Evolutionary conservation across 148 eudicot genomes (phyloP).

Genomic region (Linanthus parryae): DNA sequence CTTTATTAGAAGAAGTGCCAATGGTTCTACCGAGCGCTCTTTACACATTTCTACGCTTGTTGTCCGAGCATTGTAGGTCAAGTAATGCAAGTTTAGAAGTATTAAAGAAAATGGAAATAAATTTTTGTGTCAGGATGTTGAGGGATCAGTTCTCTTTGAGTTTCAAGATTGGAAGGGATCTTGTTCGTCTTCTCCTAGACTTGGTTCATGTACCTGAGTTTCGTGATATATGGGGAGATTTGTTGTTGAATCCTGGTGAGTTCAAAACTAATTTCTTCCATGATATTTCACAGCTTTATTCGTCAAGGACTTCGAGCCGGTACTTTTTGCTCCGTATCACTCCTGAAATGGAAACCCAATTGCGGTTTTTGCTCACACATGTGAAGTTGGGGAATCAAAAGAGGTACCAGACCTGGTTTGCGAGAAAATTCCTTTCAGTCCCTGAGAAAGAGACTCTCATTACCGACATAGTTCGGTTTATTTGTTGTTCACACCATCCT

Average conservation of each 20-base stretch:
- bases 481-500: constrained; percentile 86
- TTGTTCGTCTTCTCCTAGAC: constrained; percentile 78
- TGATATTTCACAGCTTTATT: constrained; percentile 56
- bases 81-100: constrained; percentile 20
- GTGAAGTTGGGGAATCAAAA: constrained; percentile 68
- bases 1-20: constrained; percentile 60
- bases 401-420: constrained; percentile 81
- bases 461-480: constrained; percentile 72
- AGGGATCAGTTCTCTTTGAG: constrained; percentile 74
- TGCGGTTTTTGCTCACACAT: constrained; percentile 73
- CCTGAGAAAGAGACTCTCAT: constrained; percentile 61
- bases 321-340: constrained; percentile 56
- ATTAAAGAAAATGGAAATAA: constrained; percentile 63
- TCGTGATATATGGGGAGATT: constrained; percentile 65
- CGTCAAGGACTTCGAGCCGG: constrained; percentile 54
- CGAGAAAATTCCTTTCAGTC: constrained; percentile 46
- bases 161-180: constrained; percentile 79
- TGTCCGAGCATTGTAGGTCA: constrained; percentile 61
- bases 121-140: constrained; percentile 59
- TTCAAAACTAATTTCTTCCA: constrained; percentile 43
- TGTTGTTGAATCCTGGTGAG: constrained; percentile 44
- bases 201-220: constrained; percentile 76
- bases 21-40: constrained; percentile 54
- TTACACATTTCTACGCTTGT: constrained; percentile 65
- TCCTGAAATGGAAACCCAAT: constrained; percentile 75